Evolutionary conservation across 306 rosid species (phyloP).

Genomic region (Sophora flavescens): DNA sequence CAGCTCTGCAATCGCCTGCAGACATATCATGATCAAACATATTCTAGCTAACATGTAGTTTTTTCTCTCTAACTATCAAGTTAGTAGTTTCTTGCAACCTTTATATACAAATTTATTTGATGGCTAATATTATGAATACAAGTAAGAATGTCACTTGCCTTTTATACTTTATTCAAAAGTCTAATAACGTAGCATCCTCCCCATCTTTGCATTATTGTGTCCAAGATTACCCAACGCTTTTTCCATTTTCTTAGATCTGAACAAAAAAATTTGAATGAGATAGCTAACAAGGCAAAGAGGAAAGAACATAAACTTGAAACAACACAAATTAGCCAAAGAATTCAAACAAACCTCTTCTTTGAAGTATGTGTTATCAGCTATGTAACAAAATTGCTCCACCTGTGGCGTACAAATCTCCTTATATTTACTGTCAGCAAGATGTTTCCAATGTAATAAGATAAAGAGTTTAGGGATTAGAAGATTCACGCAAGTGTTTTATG

Average conservation of each 20-base stretch:
- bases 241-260: no score
- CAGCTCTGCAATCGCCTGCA: conserved; percentile 62
- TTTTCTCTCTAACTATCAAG: conserved; percentile 37
- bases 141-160: conserved; percentile 47
- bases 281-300: no score
- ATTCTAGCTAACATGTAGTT: conserved; percentile 54
- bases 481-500: no score
- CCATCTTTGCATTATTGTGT: conserved; percentile 49
- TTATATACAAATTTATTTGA: conserved; percentile 40
- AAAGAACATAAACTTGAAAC: conserved; percentile 29
- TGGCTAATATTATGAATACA: conserved; percentile 41
- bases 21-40: conserved; percentile 50
- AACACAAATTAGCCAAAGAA: background rate
- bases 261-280: no score
- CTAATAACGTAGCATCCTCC: conserved; percentile 46
- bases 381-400: conserved; percentile 83
- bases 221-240: no score
- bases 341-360: conserved; percentile 69
- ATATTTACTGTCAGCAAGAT: conserved; percentile 68
- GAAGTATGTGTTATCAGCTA: conserved; percentile 88
- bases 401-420: conserved; percentile 95
- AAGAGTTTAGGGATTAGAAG: no score
- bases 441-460: no score
- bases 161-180: conserved; percentile 49
- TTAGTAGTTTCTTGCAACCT: conserved; percentile 30